These are phyloP conservation scores for Zasmidium angulare DNA, from an alignment of 2,329 filamentous ascomycete species.

Conservation along the genomic window DNA sequence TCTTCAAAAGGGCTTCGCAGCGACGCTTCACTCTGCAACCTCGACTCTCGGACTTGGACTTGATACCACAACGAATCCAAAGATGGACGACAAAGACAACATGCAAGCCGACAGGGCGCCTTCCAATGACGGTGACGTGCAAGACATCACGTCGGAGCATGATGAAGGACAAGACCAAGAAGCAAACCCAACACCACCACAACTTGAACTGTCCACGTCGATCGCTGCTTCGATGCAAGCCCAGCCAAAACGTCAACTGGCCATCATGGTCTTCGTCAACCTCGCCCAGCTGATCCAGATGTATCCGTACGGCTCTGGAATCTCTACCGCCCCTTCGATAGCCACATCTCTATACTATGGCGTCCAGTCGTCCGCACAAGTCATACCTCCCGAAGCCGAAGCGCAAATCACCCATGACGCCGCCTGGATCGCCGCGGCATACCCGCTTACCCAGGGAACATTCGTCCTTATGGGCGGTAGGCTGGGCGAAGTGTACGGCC, in stretches of 20 bases:
- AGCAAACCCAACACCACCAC: neutral
- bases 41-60: too few species aligned
- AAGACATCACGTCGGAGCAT: neutral
- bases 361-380: neutral
- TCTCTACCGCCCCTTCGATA: slow-evolving; percentile 5
- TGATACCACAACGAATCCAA: neutral
- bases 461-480: slow-evolving; percentile 11
- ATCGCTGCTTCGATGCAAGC: neutral
- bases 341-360: neutral
- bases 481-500: slow-evolving; percentile 12
- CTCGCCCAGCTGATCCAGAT: slow-evolving; percentile 1
- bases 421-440: slow-evolving; percentile 15
- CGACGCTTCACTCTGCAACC: too few species aligned
- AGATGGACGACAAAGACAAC: neutral
- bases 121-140: neutral
- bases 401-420: neutral
- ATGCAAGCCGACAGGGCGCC: neutral
- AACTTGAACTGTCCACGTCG: neutral
- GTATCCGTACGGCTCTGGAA: slow-evolving; percentile 8
- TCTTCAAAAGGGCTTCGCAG: too few species aligned
- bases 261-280: neutral
- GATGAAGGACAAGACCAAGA: neutral
- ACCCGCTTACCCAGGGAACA: slow-evolving; percentile 12
- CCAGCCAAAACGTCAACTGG: neutral
- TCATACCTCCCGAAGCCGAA: neutral